A percentile compares a stretch with the other conserved stretches of the same genome.
Evolutionary conservation across 75 land plant species (phyloP).

Genomic region (Cupressus sempervirens): DNA sequence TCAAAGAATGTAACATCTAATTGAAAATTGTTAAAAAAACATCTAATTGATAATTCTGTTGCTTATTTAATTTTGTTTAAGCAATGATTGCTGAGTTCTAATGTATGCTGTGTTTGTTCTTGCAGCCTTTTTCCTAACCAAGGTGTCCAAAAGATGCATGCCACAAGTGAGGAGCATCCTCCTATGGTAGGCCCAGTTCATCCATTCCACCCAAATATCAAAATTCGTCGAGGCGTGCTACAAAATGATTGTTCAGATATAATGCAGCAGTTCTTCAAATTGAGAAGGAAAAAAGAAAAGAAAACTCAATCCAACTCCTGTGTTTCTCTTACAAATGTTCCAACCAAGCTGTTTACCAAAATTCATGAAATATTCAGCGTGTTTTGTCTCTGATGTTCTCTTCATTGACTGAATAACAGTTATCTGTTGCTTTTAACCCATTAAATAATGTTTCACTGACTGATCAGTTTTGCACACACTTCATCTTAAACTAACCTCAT

Average conservation of each 20-base stretch:
- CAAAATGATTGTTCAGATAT: conserved; percentile 66
- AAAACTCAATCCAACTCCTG: conserved; percentile 32
- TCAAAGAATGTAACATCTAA: too few species aligned
- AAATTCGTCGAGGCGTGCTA: conserved; percentile 66
- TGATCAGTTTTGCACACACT: background rate
- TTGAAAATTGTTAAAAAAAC: background rate
- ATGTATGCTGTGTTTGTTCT: conserved; percentile 1
- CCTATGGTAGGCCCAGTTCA: conserved; percentile 53
- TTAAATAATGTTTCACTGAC: background rate
- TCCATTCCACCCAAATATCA: conserved; percentile 84
- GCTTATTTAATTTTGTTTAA: background rate
- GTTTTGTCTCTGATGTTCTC: conserved; percentile 22
- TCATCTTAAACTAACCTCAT: background rate
- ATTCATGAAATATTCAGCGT: conserved; percentile 44
- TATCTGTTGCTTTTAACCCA: background rate
- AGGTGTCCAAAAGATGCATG: conserved; percentile 18
- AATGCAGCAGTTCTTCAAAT: conserved; percentile 78
- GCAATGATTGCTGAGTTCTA: background rate
- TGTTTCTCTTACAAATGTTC: conserved; percentile 22
- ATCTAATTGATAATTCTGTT: background rate
- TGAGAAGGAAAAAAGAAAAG: conserved; percentile 53
- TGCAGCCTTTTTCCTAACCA: conserved; percentile 63
- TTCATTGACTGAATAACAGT: background rate
- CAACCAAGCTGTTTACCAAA: conserved; percentile 42
- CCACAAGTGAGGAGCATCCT: conserved; percentile 12